Evolutionary conservation across 768 basidiomycete species (phyloP).

Genomic region (Mycena metata): DNA sequence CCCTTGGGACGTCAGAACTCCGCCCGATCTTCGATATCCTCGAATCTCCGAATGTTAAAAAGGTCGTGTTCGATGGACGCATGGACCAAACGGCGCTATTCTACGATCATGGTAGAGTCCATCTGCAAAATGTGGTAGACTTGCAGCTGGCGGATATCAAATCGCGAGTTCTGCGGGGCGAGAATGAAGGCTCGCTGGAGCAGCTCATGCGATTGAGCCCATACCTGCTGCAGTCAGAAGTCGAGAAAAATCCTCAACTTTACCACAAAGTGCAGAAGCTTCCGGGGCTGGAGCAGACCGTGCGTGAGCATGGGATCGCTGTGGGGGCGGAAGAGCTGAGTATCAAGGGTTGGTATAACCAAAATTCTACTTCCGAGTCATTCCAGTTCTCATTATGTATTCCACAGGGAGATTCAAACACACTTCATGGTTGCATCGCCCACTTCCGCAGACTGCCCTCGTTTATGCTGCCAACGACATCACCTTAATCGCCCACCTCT

Average conservation of each 20-base stretch:
- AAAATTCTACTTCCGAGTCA: no score
- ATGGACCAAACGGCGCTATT: slow-evolving; percentile 8
- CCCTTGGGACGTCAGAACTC: not conserved
- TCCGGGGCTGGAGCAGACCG: not conserved
- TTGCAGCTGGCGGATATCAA: slow-evolving; percentile 4
- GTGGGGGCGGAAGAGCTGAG: not conserved
- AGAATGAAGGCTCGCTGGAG: not conserved
- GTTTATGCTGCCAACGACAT: slow-evolving; percentile 3
- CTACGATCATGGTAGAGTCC: not conserved
- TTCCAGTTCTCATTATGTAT: not conserved
- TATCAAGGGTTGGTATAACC: not conserved
- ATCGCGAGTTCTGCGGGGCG: not conserved
- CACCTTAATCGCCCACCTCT: not conserved
- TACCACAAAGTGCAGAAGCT: slow-evolving; percentile 2
- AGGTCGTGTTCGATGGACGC: not conserved
- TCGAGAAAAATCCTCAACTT: not conserved
- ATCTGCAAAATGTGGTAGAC: slow-evolving; percentile 1
- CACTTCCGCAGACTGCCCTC: not conserved
- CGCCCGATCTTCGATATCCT: not conserved
- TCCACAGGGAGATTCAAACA: not conserved
- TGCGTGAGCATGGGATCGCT: not conserved
- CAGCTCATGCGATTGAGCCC: not conserved
- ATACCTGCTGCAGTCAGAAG: not conserved
- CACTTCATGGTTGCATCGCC: not conserved
- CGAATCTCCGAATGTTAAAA: not conserved